Evolutionary conservation across 1,284 basidiomycete species (phyloP).

Genomic region (Neolentinus lepideus): DNA sequence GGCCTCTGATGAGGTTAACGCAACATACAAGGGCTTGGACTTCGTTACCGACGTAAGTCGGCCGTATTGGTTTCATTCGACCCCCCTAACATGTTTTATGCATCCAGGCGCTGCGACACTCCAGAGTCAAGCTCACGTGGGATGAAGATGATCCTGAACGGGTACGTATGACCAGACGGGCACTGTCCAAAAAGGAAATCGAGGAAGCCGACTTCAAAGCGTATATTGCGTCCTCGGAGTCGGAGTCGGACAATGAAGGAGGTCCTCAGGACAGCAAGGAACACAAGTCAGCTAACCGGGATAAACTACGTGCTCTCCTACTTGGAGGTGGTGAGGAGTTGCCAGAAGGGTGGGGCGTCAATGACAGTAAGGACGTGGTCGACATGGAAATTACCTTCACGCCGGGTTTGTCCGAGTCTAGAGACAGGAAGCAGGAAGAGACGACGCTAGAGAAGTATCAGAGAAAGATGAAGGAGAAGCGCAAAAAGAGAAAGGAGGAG

Average conservation of each 20-base stretch:
- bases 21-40: slow-evolving; percentile 75
- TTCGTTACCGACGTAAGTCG: slow-evolving; percentile 86
- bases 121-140: slow-evolving; percentile 97
- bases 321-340: slow-evolving; percentile 61
- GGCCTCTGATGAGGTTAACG: slow-evolving; percentile 62
- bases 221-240: slow-evolving; percentile 72
- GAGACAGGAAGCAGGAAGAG: slow-evolving; percentile 60
- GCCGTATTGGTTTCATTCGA: neutral
- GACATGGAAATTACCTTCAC: slow-evolving; percentile 95
- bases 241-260: slow-evolving; percentile 31
- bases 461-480: slow-evolving; percentile 82
- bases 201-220: slow-evolving; percentile 86
- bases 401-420: slow-evolving; percentile 63
- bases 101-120: slow-evolving; percentile 88
- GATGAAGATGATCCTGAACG: slow-evolving; percentile 96
- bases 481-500: slow-evolving; percentile 72
- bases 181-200: slow-evolving; percentile 76
- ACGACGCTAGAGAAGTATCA: slow-evolving; percentile 84
- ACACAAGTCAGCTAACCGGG: slow-evolving; percentile 42
- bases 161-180: slow-evolving; percentile 70
- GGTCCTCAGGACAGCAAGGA: slow-evolving; percentile 18
- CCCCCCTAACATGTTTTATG: neutral
- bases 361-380: slow-evolving; percentile 37
- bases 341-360: slow-evolving; percentile 76
- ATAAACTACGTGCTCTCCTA: slow-evolving; percentile 65